These are phyloP conservation scores for Ochetophila trinervis DNA, from an alignment of 306 rosid species.

Conservation along the genomic window DNA sequence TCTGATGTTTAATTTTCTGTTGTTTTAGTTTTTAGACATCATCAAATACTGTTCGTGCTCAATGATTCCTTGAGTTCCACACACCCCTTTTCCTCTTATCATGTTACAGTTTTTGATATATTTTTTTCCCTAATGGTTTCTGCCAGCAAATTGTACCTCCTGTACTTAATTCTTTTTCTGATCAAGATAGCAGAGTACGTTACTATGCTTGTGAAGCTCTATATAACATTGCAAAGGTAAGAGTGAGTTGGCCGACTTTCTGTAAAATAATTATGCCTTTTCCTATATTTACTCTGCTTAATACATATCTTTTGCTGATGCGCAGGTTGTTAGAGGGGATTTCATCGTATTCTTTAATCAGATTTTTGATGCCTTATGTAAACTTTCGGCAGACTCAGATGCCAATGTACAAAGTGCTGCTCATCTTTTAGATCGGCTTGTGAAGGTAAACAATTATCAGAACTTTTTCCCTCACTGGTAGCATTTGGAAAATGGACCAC, in stretches of 20 bases:
- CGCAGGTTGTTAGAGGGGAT: slow-evolving; percentile 98
- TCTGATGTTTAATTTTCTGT: no score
- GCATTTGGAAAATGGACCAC: neutral
- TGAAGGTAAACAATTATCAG: slow-evolving; percentile 52
- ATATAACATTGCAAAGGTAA: slow-evolving; percentile 96
- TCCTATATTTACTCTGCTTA: slow-evolving; percentile 26
- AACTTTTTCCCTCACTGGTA: slow-evolving; percentile 12
- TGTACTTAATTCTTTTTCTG: slow-evolving; percentile 78
- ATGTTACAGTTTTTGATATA: neutral
- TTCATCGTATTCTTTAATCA: slow-evolving; percentile 91
- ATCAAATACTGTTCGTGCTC: neutral
- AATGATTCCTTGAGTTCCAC: neutral
- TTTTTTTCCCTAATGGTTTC: slow-evolving; percentile 14
- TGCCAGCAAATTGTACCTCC: slow-evolving; percentile 96
- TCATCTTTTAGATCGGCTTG: slow-evolving; percentile 94
- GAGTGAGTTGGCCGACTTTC: slow-evolving; percentile 28
- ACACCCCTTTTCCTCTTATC: neutral
- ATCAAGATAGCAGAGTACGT: slow-evolving; percentile 99
- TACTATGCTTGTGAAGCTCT: slow-evolving; percentile 98
- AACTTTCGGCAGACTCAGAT: slow-evolving; percentile 97
- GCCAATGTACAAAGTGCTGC: slow-evolving; percentile 98
- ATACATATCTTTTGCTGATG: slow-evolving; percentile 31
- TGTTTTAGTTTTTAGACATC: no score
- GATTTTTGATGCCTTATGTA: slow-evolving; percentile 97
- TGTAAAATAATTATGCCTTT: slow-evolving; percentile 6